Evolutionary conservation across 192 early-diverging fungal species (phyloP).

Genomic region (Cladochytrium replicatum): DNA sequence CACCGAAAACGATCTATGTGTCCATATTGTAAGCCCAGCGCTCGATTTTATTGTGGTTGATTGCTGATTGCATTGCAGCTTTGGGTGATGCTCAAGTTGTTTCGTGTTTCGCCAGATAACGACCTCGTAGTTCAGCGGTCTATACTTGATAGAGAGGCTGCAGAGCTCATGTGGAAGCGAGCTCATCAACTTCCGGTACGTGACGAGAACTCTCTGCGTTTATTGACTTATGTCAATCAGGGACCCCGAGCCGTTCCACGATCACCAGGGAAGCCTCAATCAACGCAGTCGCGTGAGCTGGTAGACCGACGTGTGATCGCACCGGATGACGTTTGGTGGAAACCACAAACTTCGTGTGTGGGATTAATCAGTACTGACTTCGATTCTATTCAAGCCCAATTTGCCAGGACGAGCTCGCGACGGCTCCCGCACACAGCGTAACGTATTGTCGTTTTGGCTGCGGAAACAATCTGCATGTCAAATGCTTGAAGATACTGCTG

Average conservation of each 20-base stretch:
- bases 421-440: background rate
- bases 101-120: slow-evolving; percentile 18
- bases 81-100: slow-evolving; percentile 42
- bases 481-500: slow-evolving; percentile 35
- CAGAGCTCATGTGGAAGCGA: slow-evolving; percentile 14
- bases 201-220: too few species aligned
- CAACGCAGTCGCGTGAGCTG: background rate
- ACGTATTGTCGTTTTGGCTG: slow-evolving; percentile 34
- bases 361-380: background rate
- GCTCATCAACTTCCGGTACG: too few species aligned
- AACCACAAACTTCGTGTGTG: background rate
- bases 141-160: slow-evolving; percentile 34
- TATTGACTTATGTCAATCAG: too few species aligned
- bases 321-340: slow-evolving; percentile 31
- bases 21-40: slow-evolving; percentile 23
- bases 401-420: slow-evolving; percentile 31
- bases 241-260: slow-evolving; percentile 5
- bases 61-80: slow-evolving; percentile 13
- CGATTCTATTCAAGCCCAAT: slow-evolving; percentile 24
- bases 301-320: slow-evolving; percentile 21
- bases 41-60: background rate
- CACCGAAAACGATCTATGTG: slow-evolving; percentile 24
- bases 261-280: slow-evolving; percentile 1
- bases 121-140: slow-evolving; percentile 31
- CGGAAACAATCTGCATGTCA: slow-evolving; percentile 40